Evolutionary conservation across 208 protist genomes (phyloP), one percentile per base, ranked within the genome.

Genomic region (Angomonas deanei): DNA sequence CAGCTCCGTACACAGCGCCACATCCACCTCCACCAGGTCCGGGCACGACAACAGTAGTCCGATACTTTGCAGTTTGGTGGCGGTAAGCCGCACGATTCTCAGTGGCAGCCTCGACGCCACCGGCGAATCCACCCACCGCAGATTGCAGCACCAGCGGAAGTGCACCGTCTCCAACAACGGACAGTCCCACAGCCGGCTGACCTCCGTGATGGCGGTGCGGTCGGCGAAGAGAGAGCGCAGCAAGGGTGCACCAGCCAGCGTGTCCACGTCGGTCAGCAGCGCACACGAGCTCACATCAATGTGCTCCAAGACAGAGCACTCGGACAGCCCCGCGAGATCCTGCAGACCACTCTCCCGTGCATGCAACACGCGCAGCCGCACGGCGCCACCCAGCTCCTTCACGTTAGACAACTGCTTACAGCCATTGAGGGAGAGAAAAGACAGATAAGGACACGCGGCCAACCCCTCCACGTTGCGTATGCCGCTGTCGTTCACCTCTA

Each of bases 231-330:
- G 31, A 26, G 21, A n/a, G 1, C 52, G 33, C 36, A 67, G 52
- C 13, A n/a, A 8, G 1, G 46, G 62, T 10, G 47, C 31, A 3
- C 27, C 36, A 4, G 1, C 1, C 15, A 67, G 52, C 10, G 36
- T n/a, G 3, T 10, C 3, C 1, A 67, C 28, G 26, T 50, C 34
- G 28, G 1, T 5, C 28, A 59, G 52, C 27, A 1, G 34, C 13
- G 5, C 1, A 33, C 62, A 67, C 15, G 36, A 31, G 10, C 23
- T 11, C 17, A 60, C 23, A 28, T 60, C 24, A 3, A 67, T 15
- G 32, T 28, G 24, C 52, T 67, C 62, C 23, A 67, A 26, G 11
- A 17, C 0, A 1, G 33, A 6, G 61, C 61, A 66, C 23, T 42
- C 8, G 1, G 5, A 1, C 8, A 66, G 49, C 3, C 21, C 49